These are phyloP conservation scores for Yamadazyma kitorensis DNA, from an alignment of 805 yeast genomes.

Conservation along the genomic window DNA sequence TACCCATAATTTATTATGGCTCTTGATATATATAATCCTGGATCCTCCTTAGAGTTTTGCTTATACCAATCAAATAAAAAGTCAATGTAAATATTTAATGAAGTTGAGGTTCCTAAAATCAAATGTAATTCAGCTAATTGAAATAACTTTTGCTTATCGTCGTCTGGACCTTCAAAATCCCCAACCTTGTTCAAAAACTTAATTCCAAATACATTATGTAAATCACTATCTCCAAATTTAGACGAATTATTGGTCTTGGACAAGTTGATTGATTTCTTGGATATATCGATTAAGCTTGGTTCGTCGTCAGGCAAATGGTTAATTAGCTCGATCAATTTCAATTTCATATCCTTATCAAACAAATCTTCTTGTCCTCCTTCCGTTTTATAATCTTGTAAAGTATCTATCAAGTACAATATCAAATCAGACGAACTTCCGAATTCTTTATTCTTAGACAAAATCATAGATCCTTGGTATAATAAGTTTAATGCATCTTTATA, in stretches of 20 bases:
- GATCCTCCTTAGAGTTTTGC: conserved; percentile 22
- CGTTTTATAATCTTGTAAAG: conserved; percentile 52
- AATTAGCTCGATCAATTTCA: conserved; percentile 47
- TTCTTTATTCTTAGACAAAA: conserved; percentile 65
- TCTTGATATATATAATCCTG: conserved; percentile 46
- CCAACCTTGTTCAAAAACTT: conserved; percentile 47
- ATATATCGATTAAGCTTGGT: conserved; percentile 56
- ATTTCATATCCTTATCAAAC: conserved; percentile 38
- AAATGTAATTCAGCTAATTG: conserved; percentile 74
- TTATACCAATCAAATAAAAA: conserved; percentile 46
- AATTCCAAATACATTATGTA: conserved; percentile 72
- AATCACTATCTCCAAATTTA: conserved; percentile 69
- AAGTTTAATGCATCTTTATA: conserved; percentile 72
- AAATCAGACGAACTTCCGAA: conserved; percentile 82
- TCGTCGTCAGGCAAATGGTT: conserved; percentile 43
- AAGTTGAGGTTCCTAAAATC: conserved; percentile 61
- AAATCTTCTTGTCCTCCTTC: conserved; percentile 38
- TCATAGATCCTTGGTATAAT: conserved; percentile 66
- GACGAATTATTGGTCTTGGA: conserved; percentile 44
- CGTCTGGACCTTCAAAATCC: conserved; percentile 14
- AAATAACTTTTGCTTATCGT: conserved; percentile 39
- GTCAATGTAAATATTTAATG: conserved; percentile 37
- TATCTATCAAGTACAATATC: conserved; percentile 66
- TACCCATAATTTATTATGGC: conserved; percentile 74
- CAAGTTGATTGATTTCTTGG: conserved; percentile 69